Conservation (phyloP, 2,329 filamentous ascomycete species). For the Pyrenophora seminiperda region DNA sequence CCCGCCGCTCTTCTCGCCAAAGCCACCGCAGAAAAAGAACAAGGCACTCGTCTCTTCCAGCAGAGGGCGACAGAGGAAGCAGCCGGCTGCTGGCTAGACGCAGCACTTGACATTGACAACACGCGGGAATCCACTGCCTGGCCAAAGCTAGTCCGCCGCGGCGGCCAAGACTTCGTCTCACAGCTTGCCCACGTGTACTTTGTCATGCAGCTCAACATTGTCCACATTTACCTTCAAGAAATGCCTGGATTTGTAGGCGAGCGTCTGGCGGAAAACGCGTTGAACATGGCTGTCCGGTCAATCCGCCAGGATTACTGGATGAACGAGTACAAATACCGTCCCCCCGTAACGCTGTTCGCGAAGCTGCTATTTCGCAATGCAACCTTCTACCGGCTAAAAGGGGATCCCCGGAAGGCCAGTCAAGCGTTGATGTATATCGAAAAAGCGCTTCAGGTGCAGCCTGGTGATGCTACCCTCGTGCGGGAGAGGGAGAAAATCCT, state of each 20-base stretch:
- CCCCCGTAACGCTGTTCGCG: conserved; percentile 9
- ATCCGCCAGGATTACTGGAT: conserved; percentile 15
- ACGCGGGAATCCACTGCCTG: conserved; percentile 15
- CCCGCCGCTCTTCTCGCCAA: conserved; percentile 10
- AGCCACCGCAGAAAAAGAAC: conserved; percentile 16
- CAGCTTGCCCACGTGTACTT: conserved; percentile 24
- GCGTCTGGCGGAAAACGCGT: conserved; percentile 4
- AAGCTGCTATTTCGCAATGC: conserved; percentile 17
- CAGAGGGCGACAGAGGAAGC: neutral
- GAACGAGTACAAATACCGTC: conserved; percentile 9
- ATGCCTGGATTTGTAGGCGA: neutral
- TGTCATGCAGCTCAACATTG: conserved; percentile 22
- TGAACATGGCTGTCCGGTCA: conserved; percentile 3
- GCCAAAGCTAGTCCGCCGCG: conserved; percentile 7
- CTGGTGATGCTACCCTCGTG: conserved; percentile 10
- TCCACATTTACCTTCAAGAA: conserved; percentile 10
- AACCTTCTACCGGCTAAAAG: conserved; percentile 11
- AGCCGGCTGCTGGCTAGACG: conserved; percentile 13
- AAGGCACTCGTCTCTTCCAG: conserved; percentile 10
- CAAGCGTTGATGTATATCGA: conserved; percentile 5
- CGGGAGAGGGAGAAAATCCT: conserved; percentile 12
- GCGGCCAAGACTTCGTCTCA: conserved; percentile 15
- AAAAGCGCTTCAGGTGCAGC: neutral
- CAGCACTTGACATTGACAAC: conserved; percentile 16
- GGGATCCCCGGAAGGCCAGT: neutral